Evolutionary conservation across 495 filamentous ascomycete species (phyloP).

Genomic region (Bombardia bombarda): DNA sequence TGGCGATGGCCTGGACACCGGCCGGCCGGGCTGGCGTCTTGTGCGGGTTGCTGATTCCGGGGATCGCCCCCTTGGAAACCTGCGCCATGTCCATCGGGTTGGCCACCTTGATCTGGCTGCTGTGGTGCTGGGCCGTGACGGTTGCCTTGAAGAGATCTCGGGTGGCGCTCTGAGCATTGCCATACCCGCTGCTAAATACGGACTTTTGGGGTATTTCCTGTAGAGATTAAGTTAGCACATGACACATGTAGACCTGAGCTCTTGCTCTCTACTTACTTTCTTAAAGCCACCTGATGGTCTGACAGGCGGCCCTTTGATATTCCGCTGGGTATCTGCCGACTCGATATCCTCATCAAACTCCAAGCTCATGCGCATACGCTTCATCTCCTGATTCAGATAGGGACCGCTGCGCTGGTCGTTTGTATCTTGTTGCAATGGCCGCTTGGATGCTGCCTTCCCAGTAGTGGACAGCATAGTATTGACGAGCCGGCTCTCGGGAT

Average conservation of each 20-base stretch:
- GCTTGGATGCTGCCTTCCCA: conserved; percentile 38
- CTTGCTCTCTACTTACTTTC: conserved; percentile 46
- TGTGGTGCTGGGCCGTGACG: conserved; percentile 44
- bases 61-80: conserved; percentile 78
- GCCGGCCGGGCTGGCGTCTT: conserved; percentile 53
- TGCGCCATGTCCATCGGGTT: conserved; percentile 74
- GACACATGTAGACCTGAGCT: background rate
- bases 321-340: conserved; percentile 31
- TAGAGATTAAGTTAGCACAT: conserved; percentile 16
- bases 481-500: conserved; percentile 37
- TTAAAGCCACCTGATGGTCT: conserved; percentile 68
- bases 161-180: conserved; percentile 34
- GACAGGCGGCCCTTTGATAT: conserved; percentile 72
- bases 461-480: conserved; percentile 33
- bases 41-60: conserved; percentile 68
- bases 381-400: conserved; percentile 51
- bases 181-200: conserved; percentile 55
- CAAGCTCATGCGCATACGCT: conserved; percentile 52
- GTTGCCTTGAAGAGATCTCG: conserved; percentile 39
- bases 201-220: conserved; percentile 55
- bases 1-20: conserved; percentile 26
- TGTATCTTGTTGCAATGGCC: conserved; percentile 42
- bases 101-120: conserved; percentile 46
- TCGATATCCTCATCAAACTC: conserved; percentile 42
- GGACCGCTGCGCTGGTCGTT: conserved; percentile 35